Evolutionary conservation across 129 eudicot genomes (phyloP).

Genomic region (carrot (Daucus carota)): DH1_v3.0 NC_030388.2:1076501-1077000

Average conservation of each 20-base stretch:
- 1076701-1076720: slow-evolving; percentile 19
- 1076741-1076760: too few relatives aligned
- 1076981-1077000: slow-evolving; percentile 59
- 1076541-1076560: slow-evolving; percentile 8
- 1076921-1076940: slow-evolving; percentile 92
- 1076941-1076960: slow-evolving; percentile 62
- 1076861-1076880: slow-evolving; percentile 4
- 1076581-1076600: slow-evolving; percentile 47
- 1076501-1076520: background rate
- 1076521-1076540: background rate
- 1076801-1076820: slow-evolving; percentile 52
- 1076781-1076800: slow-evolving; percentile 53
- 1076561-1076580: slow-evolving; percentile 70
- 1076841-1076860: background rate
- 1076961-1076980: slow-evolving; percentile 91
- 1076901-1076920: slow-evolving; percentile 71
- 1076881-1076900: slow-evolving; percentile 64
- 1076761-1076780: background rate
- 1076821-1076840: background rate
- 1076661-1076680: slow-evolving; percentile 7
- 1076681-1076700: slow-evolving; percentile 65
- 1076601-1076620: background rate
- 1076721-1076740: too few relatives aligned
- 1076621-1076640: background rate
- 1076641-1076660: background rate